Base-by-base conservation (phyloP, 495 filamentous ascomycete genomes). In the Podospora tetraspora region DNA sequence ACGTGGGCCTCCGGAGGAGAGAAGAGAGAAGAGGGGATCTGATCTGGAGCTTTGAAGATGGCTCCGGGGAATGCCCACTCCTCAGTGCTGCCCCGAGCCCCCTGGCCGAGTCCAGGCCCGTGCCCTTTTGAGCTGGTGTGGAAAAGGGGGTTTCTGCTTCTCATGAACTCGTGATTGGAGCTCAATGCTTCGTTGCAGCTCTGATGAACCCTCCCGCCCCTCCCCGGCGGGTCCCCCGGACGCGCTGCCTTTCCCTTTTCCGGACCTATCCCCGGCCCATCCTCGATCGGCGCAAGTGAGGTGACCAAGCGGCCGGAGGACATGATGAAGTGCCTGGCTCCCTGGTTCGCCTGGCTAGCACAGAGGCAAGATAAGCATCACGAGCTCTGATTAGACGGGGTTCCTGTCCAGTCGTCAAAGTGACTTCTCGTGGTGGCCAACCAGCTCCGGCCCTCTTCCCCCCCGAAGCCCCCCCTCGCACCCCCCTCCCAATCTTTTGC, bases 331-430 rank as follows among this genome's bases (percentile, higher is more conserved):
- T 19, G 16, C 43, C 43, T 52, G 43, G 43, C 7, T 8, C 6
- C 43, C 43, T 52, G 43, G 43, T 19, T 8, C 6, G 43, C 43
- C 43, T 52, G 43, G 43, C 43, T n/a, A 12, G 43, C 43, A 52
- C 43, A 52, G 43, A 52, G 19, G 43, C 43, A 52, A 52, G 37
- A 29, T 25, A 59, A 61, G 43, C 43, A 8, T 52, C 43, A 52
- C 16, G 57, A 19, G 13, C 58, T 60, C 58, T 64, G 62, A 64
- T 64, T 64, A 64, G 62, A 64, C 29, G 62, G 34, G 61, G 43
- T 59, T 58, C 25, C 2, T 62, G 59, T 64, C 34, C 37, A 52
- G 43, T n/a, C 43, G 43, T 52, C 6, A 52, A n/a, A 52, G 43
- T 43, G 43, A 52, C 19, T 19, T 52, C 16, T 52, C 19, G 43